A percentile compares a stretch with the other conserved stretches of the same genome.
phyloP scores from a whole-genome alignment of 1,139 yeast species.

The Lipomyces yarrowii region DNA sequence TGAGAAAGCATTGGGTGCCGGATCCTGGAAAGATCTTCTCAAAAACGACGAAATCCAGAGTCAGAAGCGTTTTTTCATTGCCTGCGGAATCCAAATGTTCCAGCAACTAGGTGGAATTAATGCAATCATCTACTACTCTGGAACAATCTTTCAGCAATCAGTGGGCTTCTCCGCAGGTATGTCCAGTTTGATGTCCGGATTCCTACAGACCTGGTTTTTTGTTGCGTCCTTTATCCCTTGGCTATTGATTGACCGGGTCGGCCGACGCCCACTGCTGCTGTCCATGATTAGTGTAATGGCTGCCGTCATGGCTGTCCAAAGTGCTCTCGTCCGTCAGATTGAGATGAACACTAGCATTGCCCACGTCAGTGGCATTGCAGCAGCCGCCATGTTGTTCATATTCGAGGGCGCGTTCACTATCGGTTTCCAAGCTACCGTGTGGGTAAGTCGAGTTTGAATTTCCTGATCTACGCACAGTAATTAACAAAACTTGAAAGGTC shows the following conservation, averaged over 20 bases:
- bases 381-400: constrained; percentile 64
- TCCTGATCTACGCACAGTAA: too few relatives aligned
- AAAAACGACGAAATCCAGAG: constrained; percentile 34
- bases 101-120: constrained; percentile 40
- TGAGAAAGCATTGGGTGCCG: constrained; percentile 10
- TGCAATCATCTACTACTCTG: constrained; percentile 40
- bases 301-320: constrained; percentile 52
- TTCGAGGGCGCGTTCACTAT: constrained; percentile 68
- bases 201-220: constrained; percentile 52
- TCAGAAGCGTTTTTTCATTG: constrained; percentile 37
- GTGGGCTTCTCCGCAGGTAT: constrained; percentile 54
- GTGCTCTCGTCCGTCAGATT: constrained; percentile 42
- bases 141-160: constrained; percentile 55
- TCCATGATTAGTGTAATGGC: constrained; percentile 50
- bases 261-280: constrained; percentile 50
- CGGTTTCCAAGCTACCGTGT: constrained; percentile 57
- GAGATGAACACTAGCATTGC: constrained; percentile 41
- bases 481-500: too few relatives aligned
- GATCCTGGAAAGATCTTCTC: constrained; percentile 16
- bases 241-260: constrained; percentile 51
- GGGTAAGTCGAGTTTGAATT: constrained; percentile 51
- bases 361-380: constrained; percentile 36
- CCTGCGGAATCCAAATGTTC: constrained; percentile 33
- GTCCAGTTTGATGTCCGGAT: constrained; percentile 52
- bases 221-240: constrained; percentile 51